Percentiles rank a stretch among this genome's conserved stretches.
Conservation (phyloP, 441 rosid species). For the Brassica balearica region DNA sequence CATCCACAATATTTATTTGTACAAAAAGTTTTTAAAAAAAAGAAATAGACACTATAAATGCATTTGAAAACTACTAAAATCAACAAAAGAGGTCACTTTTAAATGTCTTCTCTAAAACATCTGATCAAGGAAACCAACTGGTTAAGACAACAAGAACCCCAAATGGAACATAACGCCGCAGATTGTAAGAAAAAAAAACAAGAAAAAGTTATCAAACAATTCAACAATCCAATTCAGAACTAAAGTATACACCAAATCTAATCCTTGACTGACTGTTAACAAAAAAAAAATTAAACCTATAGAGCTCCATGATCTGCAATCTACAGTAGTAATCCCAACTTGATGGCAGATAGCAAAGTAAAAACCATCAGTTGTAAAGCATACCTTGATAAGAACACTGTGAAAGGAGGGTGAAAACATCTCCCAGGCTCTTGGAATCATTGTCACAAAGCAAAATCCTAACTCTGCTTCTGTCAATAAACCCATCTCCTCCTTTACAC, state of each 20-base stretch:
- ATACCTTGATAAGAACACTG: conserved; percentile 96
- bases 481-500: conserved; percentile 64
- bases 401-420: conserved; percentile 78
- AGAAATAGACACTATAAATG: not conserved
- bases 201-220: not conserved
- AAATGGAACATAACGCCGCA: not conserved
- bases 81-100: conserved; percentile 1
- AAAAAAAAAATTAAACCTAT: too few relatives aligned
- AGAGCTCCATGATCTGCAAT: conserved; percentile 26
- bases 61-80: not conserved
- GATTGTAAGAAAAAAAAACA: not conserved
- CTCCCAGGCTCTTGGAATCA: conserved; percentile 76
- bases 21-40: not conserved
- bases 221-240: not conserved
- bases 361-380: not conserved
- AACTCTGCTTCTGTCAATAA: conserved; percentile 93
- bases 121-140: not conserved
- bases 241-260: not conserved
- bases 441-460: conserved; percentile 94
- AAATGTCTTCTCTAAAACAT: not conserved
- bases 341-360: not conserved
- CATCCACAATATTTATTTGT: not conserved
- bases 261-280: too few relatives aligned
- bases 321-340: not conserved
- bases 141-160: not conserved